These are phyloP conservation scores for Fusarium mexicanum DNA, from an alignment of 2,329 filamentous ascomycete genomes.

Conservation along the genomic window DNA sequence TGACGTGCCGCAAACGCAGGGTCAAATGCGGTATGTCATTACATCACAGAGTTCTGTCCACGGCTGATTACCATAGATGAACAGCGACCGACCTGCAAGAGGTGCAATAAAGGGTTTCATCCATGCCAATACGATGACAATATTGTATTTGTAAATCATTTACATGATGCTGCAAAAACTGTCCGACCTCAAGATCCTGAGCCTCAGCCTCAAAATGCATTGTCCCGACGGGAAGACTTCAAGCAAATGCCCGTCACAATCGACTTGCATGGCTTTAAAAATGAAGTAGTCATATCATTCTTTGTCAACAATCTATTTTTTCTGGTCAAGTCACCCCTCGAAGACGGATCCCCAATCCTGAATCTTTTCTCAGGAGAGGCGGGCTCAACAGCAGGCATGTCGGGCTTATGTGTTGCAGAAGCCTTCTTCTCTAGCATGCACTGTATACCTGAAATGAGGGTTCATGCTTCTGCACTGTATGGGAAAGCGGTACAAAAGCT, in stretches of 20 bases:
- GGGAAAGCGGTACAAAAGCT: not conserved
- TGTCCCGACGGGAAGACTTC: not conserved
- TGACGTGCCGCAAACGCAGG: not conserved
- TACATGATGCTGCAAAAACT: no score
- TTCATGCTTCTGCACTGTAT: not conserved
- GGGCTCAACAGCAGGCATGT: not conserved
- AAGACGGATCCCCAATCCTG: not conserved
- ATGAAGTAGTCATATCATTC: not conserved
- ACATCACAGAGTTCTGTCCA: no score
- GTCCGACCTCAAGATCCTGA: no score
- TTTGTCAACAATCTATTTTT: not conserved
- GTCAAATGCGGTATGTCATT: not conserved
- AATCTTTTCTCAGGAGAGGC: not conserved
- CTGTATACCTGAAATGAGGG: not conserved
- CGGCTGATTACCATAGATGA: not conserved
- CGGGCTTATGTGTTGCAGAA: not conserved
- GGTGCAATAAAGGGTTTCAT: not conserved
- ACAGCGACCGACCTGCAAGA: not conserved
- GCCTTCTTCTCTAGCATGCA: not conserved
- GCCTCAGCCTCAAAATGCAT: not conserved
- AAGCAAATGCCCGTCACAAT: not conserved
- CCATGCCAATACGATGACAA: not conserved
- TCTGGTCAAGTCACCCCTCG: not conserved
- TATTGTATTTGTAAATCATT: not conserved
- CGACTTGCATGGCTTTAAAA: not conserved